Base-by-base conservation (phyloP, 768 basidiomycete species). In the Agaricus blazei region DNA sequence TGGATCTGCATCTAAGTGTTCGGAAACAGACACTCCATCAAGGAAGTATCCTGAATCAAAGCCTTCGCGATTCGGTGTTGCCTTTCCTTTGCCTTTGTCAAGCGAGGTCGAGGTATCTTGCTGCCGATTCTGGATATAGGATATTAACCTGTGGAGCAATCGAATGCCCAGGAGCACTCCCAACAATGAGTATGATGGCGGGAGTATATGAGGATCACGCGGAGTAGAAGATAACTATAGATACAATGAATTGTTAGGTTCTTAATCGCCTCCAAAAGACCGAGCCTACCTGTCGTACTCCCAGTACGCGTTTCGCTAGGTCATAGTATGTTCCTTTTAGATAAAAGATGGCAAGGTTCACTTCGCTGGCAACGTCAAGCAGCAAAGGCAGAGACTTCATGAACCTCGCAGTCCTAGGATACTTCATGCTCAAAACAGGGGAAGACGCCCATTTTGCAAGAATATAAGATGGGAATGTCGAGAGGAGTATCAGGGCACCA, bases 141-240 rank as follows among this genome's bases (percentile, higher is more conserved):
- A 69, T 36, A 82, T 51, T 4, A 90, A 70, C 7, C 88, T 83
- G 67, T 91, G 76, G 6, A 83, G 59, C 2, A 92, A 77, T 51
- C 88, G 76, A 34, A 85, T 66, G 28, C 75, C 71, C 29, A 94
- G 80, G 50, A 94, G 74, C 40, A 92, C 71, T 11, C 92, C 92
- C 4, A 94, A 77, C 19, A 94, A 67, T n/a, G 90, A 87, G 68
- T 94, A 94, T 14, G 92, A 93, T 5, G 92, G 92, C 7, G 89
- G 86, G 48, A 84, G 78, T 9, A 76, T 73, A 65, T 87, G 81
- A 23, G 88, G 90, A 61, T 88, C 78, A 60, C 83, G 79, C 1
- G 84, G 85, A 48, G 78, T 78, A 11, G 85, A 81, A 2, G 92
- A 88, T n/a, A 92, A 67, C 91, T 94, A 58, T 8, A 38, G 28